phyloP scores from a whole-genome alignment of 257 asterid species.

The Nicotiana tomentosiformis region DNA sequence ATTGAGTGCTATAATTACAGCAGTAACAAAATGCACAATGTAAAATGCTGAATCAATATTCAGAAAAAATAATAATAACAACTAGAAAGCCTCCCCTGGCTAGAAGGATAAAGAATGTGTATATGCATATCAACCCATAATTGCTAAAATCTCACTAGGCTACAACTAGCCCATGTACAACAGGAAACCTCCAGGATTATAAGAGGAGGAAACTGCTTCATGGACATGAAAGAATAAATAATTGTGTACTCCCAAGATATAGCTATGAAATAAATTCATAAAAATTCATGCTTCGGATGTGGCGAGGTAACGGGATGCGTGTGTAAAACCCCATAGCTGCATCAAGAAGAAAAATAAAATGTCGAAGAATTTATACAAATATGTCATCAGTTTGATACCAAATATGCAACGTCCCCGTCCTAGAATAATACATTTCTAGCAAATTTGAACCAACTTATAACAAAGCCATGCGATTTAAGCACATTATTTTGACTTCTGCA shows the following conservation, averaged over 20 bases:
- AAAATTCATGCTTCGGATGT: slow-evolving; percentile 19
- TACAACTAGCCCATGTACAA: background rate
- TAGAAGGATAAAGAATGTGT: background rate
- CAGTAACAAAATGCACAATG: background rate
- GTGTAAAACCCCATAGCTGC: slow-evolving; percentile 97
- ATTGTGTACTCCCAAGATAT: background rate
- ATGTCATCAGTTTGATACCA: background rate
- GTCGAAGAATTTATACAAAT: background rate
- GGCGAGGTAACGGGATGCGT: slow-evolving; percentile 54
- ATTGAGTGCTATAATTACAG: background rate
- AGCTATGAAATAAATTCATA: background rate
- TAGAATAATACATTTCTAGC: background rate
- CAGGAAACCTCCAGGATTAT: slow-evolving; percentile 7
- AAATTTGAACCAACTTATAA: background rate
- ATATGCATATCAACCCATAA: background rate
- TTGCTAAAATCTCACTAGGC: background rate
- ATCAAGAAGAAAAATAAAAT: background rate
- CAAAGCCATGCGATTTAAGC: background rate
- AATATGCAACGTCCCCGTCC: background rate
- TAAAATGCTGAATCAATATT: background rate
- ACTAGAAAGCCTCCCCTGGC: background rate
- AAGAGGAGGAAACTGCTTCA: background rate
- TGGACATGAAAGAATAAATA: slow-evolving; percentile 26
- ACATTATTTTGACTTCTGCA: background rate
- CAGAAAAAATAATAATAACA: background rate